Evolutionary conservation across 169 alveolate genomes (phyloP), one percentile per base, ranked within the genome.

Genomic region (Plasmodium billcollinsi): DNA sequence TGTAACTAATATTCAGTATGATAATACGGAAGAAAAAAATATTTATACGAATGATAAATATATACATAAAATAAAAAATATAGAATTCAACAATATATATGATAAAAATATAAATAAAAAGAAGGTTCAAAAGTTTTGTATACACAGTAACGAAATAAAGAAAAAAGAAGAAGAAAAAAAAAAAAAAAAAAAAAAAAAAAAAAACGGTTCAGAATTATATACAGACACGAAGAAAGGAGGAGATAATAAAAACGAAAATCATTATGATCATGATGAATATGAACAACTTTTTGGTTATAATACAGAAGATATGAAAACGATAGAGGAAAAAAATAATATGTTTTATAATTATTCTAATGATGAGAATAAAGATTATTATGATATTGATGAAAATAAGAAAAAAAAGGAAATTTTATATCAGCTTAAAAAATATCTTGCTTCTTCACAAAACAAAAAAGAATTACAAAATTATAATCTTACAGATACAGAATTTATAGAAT

Each of bases 271-370:
- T 39, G 86, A 70, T 49, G 71, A 83, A 33, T 62, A 70, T 62
- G 83, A 83, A 70, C 63, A 63, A 1, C 49, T 20, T 26, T 71
- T 58, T 49, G 85, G 88, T 50, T 58, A 47, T 63, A 29, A 47
- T 70, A 70, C 91, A 21, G 66, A 70, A 24, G 56, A 18, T 65
- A 71, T 74, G 15, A 70, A 58, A 86, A 26, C 1, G 45, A 66
- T 62, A 6, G 92, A 86, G 71, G 78, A 86, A 54, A 86, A 59
- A 86, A 86, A 20, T 85, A 39, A 86, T 20, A 21, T 12, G 11
- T n/a, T 83, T 47, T 11, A 29, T 24, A 72, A 66, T 26, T 71
- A 21, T 39, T 86, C 92, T 9, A 71, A 33, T 69, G 50, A 21
- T 59, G 15, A 67, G 24, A 63, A 18, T 49, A 66, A 56, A 33